Conservation (phyloP, 2,329 filamentous ascomycete species). For the Microdochium paspali region DNA sequence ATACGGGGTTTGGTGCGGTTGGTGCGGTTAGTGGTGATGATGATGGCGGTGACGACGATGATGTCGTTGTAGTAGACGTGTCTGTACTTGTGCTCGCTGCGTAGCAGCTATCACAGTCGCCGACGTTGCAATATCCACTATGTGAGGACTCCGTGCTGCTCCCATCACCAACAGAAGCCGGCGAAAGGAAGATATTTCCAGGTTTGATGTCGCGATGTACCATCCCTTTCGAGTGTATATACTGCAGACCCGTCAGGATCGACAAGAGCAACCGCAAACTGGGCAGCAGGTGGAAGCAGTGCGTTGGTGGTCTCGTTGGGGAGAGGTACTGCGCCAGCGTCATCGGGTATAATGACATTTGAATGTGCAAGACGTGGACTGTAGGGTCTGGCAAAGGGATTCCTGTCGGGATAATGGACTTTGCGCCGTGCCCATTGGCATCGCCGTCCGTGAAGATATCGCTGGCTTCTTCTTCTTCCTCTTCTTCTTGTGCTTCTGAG, state of each 20-base stretch:
- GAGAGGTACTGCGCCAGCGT: slow-evolving; percentile 50
- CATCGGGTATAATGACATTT: slow-evolving; percentile 58
- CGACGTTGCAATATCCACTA: slow-evolving; percentile 16
- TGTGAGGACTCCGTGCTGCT: slow-evolving; percentile 3
- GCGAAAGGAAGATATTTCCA: slow-evolving; percentile 55
- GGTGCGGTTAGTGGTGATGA: slow-evolving; percentile 24
- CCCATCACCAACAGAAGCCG: slow-evolving; percentile 26
- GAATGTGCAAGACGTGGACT: slow-evolving; percentile 50
- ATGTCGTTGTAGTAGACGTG: too few relatives aligned
- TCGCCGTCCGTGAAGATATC: slow-evolving; percentile 18
- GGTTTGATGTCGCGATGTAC: slow-evolving; percentile 60
- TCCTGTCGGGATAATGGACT: not conserved
- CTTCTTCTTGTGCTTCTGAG: slow-evolving; percentile 4
- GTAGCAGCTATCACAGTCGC: not conserved
- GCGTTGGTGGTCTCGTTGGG: slow-evolving; percentile 20
- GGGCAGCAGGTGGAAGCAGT: slow-evolving; percentile 54
- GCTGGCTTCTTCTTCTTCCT: slow-evolving; percentile 7
- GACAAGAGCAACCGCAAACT: slow-evolving; percentile 46
- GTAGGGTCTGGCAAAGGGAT: slow-evolving; percentile 8
- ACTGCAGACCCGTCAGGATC: slow-evolving; percentile 51
- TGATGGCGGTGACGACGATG: slow-evolving; percentile 21
- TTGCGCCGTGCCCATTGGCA: not conserved
- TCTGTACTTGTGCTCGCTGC: not conserved
- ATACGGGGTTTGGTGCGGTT: slow-evolving; percentile 8
- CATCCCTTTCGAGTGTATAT: slow-evolving; percentile 50